Evolutionary conservation across 139 green algal genomes (phyloP).

Genomic region (Monoraphidium neglectum): DNA sequence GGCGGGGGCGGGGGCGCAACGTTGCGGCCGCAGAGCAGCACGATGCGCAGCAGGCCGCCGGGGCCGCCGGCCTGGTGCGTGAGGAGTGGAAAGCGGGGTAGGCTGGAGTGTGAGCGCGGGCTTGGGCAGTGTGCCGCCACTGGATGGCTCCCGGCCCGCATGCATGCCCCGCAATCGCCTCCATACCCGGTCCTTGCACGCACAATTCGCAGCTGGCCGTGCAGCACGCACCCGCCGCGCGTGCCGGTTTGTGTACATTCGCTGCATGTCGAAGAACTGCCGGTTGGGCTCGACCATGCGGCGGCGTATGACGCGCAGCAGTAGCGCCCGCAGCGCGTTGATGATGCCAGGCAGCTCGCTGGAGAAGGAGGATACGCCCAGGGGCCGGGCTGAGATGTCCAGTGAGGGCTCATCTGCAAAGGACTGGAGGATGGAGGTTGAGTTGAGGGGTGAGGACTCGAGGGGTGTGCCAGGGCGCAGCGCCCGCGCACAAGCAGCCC

Average conservation of each 20-base stretch:
- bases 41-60: constrained; percentile 7
- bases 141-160: no score
- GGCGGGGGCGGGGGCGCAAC: not conserved
- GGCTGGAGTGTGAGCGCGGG: no score
- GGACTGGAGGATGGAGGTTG: constrained; percentile 19
- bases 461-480: no score
- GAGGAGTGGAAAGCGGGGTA: no score
- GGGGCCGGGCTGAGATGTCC: constrained; percentile 1
- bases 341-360: constrained; percentile 4
- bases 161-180: no score
- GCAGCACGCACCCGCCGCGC: constrained; percentile 3
- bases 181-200: no score
- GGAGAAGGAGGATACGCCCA: constrained; percentile 2
- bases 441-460: no score
- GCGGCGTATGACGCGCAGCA: constrained; percentile 9
- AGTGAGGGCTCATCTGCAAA: constrained; percentile 3
- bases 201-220: no score
- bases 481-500: no score
- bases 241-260: constrained; percentile 10
- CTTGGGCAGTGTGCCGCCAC: no score
- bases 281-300: constrained; percentile 23
- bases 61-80: constrained; percentile 13
- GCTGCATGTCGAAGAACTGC: constrained; percentile 23
- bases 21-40: constrained; percentile 1
- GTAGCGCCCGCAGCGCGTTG: not conserved